A percentile compares a stretch with the other conserved stretches of the same genome.
These are phyloP conservation scores for Diplodia seriata DNA, from an alignment of 2,329 filamentous ascomycete genomes.

Conservation along the genomic window DNA sequence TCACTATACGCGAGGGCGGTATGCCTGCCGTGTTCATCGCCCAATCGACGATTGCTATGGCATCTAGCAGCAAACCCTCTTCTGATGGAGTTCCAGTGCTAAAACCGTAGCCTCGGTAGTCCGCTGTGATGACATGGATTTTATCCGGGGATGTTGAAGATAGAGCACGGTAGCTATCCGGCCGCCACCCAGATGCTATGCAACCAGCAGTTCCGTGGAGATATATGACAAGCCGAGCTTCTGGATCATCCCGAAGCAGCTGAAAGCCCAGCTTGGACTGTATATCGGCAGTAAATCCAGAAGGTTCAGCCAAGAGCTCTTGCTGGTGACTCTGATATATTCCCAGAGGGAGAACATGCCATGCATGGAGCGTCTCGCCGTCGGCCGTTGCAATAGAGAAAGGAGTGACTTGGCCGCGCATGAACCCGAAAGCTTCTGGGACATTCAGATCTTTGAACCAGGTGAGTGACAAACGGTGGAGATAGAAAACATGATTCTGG, in stretches of 20 bases:
- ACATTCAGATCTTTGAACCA: constrained; percentile 61
- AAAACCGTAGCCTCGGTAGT: constrained; percentile 88
- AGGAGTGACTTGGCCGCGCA: constrained; percentile 58
- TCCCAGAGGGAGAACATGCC: constrained; percentile 59
- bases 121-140: constrained; percentile 75
- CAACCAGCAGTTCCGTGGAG: constrained; percentile 66
- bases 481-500: constrained; percentile 64
- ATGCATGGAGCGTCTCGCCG: constrained; percentile 54
- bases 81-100: constrained; percentile 83
- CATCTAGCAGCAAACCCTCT: constrained; percentile 79
- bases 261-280: constrained; percentile 62
- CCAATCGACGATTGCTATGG: constrained; percentile 75
- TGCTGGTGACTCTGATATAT: constrained; percentile 54
- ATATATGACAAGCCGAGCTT: constrained; percentile 68
- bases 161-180: constrained; percentile 63
- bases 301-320: constrained; percentile 52
- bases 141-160: constrained; percentile 59
- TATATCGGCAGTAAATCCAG: constrained; percentile 61
- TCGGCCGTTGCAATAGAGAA: constrained; percentile 55
- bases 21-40: constrained; percentile 72
- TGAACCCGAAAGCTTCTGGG: constrained; percentile 58
- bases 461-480: constrained; percentile 61
- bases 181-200: constrained; percentile 62
- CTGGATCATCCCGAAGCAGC: constrained; percentile 68
- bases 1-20: constrained; percentile 73